phyloP scores from a whole-genome alignment of 2,329 filamentous ascomycete genomes.

The Fusarium sp. region DNA sequence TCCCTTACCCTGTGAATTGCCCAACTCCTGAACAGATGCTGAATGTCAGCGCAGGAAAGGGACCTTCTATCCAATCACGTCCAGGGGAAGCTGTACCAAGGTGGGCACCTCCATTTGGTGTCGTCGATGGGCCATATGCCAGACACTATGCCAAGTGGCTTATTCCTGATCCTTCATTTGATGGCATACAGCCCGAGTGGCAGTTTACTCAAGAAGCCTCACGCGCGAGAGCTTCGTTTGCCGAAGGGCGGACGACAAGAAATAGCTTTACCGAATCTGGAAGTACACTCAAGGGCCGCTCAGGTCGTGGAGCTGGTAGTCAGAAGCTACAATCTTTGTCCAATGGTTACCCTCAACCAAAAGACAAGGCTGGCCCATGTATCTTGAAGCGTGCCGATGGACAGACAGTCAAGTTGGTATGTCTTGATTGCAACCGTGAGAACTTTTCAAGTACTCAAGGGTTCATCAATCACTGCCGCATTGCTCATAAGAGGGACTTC shows the following conservation, averaged over 20 bases:
- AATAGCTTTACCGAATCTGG: constrained; percentile 68
- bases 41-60: constrained; percentile 79
- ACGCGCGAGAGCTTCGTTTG: constrained; percentile 58
- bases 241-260: constrained; percentile 83
- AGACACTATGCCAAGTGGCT: constrained; percentile 97
- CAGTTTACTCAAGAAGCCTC: constrained; percentile 57
- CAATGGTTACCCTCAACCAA: constrained; percentile 77
- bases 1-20: constrained; percentile 84
- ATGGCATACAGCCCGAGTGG: constrained; percentile 70
- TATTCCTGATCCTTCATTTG: constrained; percentile 87
- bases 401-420: constrained; percentile 89
- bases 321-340: constrained; percentile 77
- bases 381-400: constrained; percentile 88
- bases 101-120: constrained; percentile 89
- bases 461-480: constrained; percentile 99
- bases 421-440: constrained; percentile 86
- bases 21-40: constrained; percentile 75
- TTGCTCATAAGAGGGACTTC: constrained; percentile 92
- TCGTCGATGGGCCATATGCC: constrained; percentile 91
- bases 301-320: constrained; percentile 63
- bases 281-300: constrained; percentile 63
- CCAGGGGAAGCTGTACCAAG: constrained; percentile 75
- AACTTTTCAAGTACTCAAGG: constrained; percentile 97
- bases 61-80: constrained; percentile 73
- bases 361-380: constrained; percentile 85